A percentile compares a stretch with the other conserved stretches of the same genome.
These are phyloP conservation scores for Chloranthus sessilifolius DNA, from an alignment of 164 flowering plant species.

Conservation along the genomic window DNA sequence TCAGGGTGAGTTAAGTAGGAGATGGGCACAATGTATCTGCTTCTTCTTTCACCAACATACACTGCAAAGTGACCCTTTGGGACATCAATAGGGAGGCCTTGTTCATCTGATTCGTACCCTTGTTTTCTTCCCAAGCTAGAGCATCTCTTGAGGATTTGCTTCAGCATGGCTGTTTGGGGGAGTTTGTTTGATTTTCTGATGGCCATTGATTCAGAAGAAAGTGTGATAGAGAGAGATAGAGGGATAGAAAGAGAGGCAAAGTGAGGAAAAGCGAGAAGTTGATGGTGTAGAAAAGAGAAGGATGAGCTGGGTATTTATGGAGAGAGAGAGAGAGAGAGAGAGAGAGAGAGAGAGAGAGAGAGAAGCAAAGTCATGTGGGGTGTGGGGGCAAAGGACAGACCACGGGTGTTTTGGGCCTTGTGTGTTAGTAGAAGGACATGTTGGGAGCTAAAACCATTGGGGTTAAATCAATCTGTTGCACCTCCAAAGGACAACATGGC, in stretches of 20 bases:
- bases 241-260: not conserved
- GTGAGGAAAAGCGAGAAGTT: not conserved
- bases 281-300: constrained; percentile 3
- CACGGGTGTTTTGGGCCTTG: constrained; percentile 46
- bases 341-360: too few species aligned
- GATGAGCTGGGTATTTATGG: constrained; percentile 32
- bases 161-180: constrained; percentile 13
- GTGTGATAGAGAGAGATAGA: constrained; percentile 1
- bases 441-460: constrained; percentile 32
- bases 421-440: constrained; percentile 35
- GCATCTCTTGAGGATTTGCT: constrained; percentile 21
- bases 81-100: constrained; percentile 32
- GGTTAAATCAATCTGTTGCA: constrained; percentile 30
- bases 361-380: constrained; percentile 27
- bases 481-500: constrained; percentile 32
- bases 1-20: constrained; percentile 15
- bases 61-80: constrained; percentile 22
- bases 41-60: constrained; percentile 18
- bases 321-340: constrained; percentile 16
- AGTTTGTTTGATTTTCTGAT: constrained; percentile 15
- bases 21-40: constrained; percentile 18
- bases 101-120: constrained; percentile 15
- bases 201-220: constrained; percentile 1
- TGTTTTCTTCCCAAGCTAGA: constrained; percentile 16
- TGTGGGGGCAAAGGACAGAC: constrained; percentile 45